Percentiles rank a stretch among this genome's conserved stretches.
Conservation (phyloP, 1,284 basidiomycete species). For the Ustilago hordei region DNA sequence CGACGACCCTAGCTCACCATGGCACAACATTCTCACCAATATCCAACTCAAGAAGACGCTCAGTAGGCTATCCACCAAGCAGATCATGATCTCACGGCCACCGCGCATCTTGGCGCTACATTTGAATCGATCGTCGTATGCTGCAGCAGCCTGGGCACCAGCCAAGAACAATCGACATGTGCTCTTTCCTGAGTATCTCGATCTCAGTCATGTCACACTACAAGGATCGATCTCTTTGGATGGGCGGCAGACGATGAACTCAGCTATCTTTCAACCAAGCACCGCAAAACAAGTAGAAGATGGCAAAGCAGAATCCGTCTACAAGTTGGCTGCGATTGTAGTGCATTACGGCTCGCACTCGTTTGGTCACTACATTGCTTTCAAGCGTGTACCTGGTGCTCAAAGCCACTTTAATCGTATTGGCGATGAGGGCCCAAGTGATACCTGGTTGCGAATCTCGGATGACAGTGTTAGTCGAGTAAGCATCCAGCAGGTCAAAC, state of each 20-base stretch:
- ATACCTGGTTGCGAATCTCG: constrained; percentile 62
- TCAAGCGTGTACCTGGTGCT: constrained; percentile 37
- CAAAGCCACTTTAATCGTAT: neutral
- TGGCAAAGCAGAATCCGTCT: constrained; percentile 22
- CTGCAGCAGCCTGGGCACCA: constrained; percentile 50
- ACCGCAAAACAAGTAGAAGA: neutral
- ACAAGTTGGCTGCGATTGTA: constrained; percentile 58
- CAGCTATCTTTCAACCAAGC: neutral
- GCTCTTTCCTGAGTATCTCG: constrained; percentile 60
- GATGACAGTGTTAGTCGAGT: constrained; percentile 59
- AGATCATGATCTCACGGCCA: constrained; percentile 63
- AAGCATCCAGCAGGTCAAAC: constrained; percentile 54
- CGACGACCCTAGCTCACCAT: constrained; percentile 29
- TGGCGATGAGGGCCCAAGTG: constrained; percentile 6
- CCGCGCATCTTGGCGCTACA: constrained; percentile 62
- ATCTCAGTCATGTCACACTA: constrained; percentile 53
- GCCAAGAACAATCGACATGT: constrained; percentile 65
- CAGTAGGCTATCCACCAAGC: constrained; percentile 60
- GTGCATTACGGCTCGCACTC: constrained; percentile 67
- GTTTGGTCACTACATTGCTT: constrained; percentile 67
- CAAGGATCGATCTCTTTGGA: constrained; percentile 50
- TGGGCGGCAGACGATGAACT: constrained; percentile 34
- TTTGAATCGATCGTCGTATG: constrained; percentile 63
- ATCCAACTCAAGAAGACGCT: constrained; percentile 41
- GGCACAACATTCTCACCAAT: constrained; percentile 30